Base-by-base conservation (phyloP, 73 alveolate species). In the Paramecium caudatum region DNA sequence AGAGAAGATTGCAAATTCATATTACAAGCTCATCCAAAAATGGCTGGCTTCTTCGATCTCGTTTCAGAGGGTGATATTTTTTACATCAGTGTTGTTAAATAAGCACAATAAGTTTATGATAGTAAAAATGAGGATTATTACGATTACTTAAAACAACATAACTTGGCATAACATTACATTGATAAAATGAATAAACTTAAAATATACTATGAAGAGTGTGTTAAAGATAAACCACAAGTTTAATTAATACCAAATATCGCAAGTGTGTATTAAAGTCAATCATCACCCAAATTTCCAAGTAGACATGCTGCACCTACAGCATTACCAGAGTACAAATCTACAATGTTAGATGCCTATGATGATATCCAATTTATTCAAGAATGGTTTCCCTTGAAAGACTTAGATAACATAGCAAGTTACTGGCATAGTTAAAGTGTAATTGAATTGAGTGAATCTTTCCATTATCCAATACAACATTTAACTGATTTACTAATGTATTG, bases 1-100 rank as follows among this genome's bases (percentile, higher is more conserved):
- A 55, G 30, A 43, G 80, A 55, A 21, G 80, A 55, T 55, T 43
- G 30, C 30, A 55, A 55, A 10, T 55, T 55, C n/a, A 55, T 55
- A 55, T 27, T 27, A 1, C 23, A 55, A 12, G 46, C 23, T 27
- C 80, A 55, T 55, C 43, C 80, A 0, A 55, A 55, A 23, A 55
- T 15, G 17, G 30, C 8, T 12, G 2, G n/a, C 8, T 55, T 10
- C 30, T 55, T 55, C n/a, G 8, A 17, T 27, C 30, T 55, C 3
- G 13, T 2, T 19, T n/a, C n/a, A n/a, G 80, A 55, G 1, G 80
- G 30, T 5, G 80, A 55, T 27, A 55, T 55, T 17, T 55, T 55
- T 5, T 55, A 55, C 12, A 9, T 55, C 10, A 55, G 80, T 55
- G 80, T 55, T 9, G 80, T 55, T 1, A 17, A 10, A 55, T 27